These are phyloP conservation scores for Trichomonas vaginalis DNA, from an alignment of 208 protist species.

Conservation along the genomic window DNA sequence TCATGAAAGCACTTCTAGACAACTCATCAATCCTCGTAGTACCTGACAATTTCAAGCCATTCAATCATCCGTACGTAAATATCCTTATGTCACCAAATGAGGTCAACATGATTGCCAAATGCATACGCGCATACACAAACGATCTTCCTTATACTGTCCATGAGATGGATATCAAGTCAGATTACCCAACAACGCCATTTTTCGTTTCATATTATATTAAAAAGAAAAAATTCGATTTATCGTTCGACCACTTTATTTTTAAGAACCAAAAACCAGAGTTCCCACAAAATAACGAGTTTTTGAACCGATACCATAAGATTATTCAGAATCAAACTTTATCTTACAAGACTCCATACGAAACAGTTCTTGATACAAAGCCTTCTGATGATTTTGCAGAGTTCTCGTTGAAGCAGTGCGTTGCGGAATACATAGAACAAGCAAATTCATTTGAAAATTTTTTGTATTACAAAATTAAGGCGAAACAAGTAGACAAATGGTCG, in stretches of 20 bases:
- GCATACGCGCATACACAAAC: neutral
- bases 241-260: neutral
- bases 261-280: neutral
- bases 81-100: neutral
- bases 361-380: neutral
- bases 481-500: neutral
- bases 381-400: neutral
- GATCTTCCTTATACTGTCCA: neutral
- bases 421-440: neutral
- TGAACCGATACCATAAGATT: neutral
- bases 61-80: neutral
- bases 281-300: neutral
- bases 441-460: neutral
- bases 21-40: neutral
- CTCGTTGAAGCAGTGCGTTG: neutral
- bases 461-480: neutral
- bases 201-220: neutral
- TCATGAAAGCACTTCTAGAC: neutral
- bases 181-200: neutral
- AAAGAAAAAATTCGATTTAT: neutral
- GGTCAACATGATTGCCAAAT: neutral
- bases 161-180: neutral
- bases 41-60: neutral
- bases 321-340: neutral
- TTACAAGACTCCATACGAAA: neutral